Base-by-base conservation (phyloP, 768 basidiomycete species). In the Russula emetica region DNA sequence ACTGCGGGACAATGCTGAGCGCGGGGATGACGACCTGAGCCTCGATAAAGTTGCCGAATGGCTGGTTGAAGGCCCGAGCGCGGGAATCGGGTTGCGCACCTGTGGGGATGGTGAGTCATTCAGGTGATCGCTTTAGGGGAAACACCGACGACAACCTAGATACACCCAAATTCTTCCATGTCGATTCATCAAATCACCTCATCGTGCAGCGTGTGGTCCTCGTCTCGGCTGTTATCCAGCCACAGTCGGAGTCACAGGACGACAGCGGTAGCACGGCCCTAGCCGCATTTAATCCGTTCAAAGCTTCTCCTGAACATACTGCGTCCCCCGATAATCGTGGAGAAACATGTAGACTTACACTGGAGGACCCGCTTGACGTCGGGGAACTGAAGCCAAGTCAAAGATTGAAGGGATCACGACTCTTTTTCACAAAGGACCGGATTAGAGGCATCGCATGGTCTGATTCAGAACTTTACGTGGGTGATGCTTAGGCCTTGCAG, bases 241-340 rank as follows among this genome's bases (percentile, higher is more conserved):
- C 69, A 13, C 67, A 72, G 30, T 60, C 60, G 11, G 73, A 73
- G 16, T 63, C 70, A 30, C 56, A 72, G 22, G 76, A 78, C 28
- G 69, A 76, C 52, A 70, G 74, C 44, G 70, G 66, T 54, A 71
- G 73, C 40, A 57, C 67, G 38, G 63, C 70, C 11, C 71, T 84
- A n/a, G 77, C 79, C 0, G 74, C 88, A n/a, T 78, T 86, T 8
- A 87, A 85, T 64, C 80, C 85, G 3, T 85, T 90, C 77, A 90
- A 85, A 70, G 77, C 75, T n/a, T 82, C 83, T n/a, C 69, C 77
- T 0, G 86, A 87, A 34, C 76, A 78, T 58, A 56, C 82, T 4
- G 45, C 66, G 44, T 71, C 36, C 69, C 74, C 61, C 63, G 62
- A 51, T 34, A 69, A 64, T 28, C 66, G 69, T 51, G 65, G 64